Evolutionary conservation across 306 rosid species (phyloP).

Genomic region (Cucumis cinereus): DNA sequence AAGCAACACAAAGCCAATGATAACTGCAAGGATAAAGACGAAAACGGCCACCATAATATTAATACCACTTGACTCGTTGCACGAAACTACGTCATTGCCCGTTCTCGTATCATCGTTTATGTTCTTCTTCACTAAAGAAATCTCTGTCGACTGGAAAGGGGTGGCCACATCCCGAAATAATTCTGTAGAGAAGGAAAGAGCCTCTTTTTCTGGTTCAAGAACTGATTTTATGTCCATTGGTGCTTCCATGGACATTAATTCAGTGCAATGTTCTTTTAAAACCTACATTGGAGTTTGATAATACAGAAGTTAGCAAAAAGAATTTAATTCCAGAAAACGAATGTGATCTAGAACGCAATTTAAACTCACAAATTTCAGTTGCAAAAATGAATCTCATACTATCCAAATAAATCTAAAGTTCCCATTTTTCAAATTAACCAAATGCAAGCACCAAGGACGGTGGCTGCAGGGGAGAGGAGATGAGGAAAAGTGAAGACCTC

Average conservation of each 20-base stretch:
- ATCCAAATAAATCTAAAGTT: not conserved
- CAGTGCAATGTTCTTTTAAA: constrained; percentile 32
- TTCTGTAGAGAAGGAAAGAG: constrained; percentile 21
- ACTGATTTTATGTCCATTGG: constrained; percentile 33
- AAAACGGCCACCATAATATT: constrained; percentile 28
- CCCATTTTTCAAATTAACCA: not conserved
- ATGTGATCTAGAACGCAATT: not conserved
- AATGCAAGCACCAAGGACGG: not conserved
- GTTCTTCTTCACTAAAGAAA: constrained; percentile 22
- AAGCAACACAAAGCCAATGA: constrained; percentile 38
- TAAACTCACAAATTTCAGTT: not conserved
- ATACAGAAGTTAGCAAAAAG: not conserved
- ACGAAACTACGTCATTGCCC: constrained; percentile 15
- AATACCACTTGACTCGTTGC: constrained; percentile 19
- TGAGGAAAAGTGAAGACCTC: constrained; percentile 39
- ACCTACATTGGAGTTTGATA: constrained; percentile 19
- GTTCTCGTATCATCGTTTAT: constrained; percentile 8
- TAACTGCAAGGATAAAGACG: constrained; percentile 40
- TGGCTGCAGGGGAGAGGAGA: not conserved
- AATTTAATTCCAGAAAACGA: not conserved
- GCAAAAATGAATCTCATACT: not conserved
- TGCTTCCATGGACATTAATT: constrained; percentile 44
- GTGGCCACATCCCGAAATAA: constrained; percentile 62
- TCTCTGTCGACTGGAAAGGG: constrained; percentile 22
- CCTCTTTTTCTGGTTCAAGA: constrained; percentile 62